Conservation (phyloP, 2,329 filamentous ascomycete genomes). For the Alternaria angustiovoidea region DNA sequence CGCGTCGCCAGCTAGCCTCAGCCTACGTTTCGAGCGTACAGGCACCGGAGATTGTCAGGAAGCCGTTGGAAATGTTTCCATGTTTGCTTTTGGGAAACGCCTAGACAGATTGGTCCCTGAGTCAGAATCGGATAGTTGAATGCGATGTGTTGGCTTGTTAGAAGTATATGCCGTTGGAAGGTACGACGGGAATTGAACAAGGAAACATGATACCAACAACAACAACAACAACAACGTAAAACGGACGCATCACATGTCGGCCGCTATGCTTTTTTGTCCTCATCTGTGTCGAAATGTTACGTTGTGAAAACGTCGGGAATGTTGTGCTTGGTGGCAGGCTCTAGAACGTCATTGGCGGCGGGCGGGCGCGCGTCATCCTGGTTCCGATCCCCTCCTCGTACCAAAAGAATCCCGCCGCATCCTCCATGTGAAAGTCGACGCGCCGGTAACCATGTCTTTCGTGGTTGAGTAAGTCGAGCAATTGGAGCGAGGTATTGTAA, state of each 20-base stretch:
- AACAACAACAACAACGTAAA: not conserved
- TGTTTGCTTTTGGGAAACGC: not conserved
- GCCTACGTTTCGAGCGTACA: not conserved
- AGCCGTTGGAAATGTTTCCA: not conserved
- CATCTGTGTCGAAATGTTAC: not conserved
- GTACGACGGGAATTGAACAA: not conserved
- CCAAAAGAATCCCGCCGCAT: conserved; percentile 12
- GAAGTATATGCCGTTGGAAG: not conserved
- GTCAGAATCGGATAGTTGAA: not conserved
- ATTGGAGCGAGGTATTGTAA: not conserved
- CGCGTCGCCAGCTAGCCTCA: conserved; percentile 32
- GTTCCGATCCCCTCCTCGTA: conserved; percentile 15
- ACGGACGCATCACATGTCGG: not conserved
- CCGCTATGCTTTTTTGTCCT: not conserved
- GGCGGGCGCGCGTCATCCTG: conserved; percentile 16
- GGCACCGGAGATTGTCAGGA: conserved; percentile 4
- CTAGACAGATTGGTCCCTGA: conserved; percentile 3
- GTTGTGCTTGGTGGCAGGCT: conserved; percentile 1
- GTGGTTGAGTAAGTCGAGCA: conserved; percentile 51
- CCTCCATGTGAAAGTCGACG: conserved; percentile 23
- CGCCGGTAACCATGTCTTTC: conserved; percentile 50
- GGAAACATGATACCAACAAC: not conserved
- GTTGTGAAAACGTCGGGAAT: not conserved
- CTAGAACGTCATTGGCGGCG: conserved; percentile 8
- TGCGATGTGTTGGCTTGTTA: not conserved